Base-by-base conservation (phyloP, 164 flowering plant genomes). In the Vitis vinifera region DNA sequence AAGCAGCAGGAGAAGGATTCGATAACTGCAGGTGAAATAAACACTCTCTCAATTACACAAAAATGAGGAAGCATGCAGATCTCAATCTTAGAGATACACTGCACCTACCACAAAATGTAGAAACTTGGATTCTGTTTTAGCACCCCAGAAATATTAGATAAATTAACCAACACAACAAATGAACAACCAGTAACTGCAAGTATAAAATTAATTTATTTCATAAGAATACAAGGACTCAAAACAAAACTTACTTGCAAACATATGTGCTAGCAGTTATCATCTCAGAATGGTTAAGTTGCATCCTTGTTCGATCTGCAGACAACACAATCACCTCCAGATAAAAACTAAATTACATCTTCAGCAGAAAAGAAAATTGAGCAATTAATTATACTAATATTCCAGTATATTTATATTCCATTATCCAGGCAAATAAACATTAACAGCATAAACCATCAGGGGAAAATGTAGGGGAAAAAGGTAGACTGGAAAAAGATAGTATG, bases 261-360 rank as follows among this genome's bases (percentile, higher is more conserved):
- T 82, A 76, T n/a, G 94, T 86, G 58, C 70, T 81, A 63, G 84
- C 61, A 72, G 88, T 81, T 68, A 93, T 85, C 86, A 71, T 82
- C 76, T 93, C 97, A 23, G 89, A 84, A 81, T 93, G 90, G 72
- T 85, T 85, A 62, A 93, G 78, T 27, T 77, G 84, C 91, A 91
- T 64, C 79, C 87, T 80, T 61, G 90, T 71, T 51, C 93, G 81
- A 74, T 89, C 98, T 93, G 82, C 70, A 76, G 29, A n/a, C 16
- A 59, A 62, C 10, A 59, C 9, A 27, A 65, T 14, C n/a, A 9
- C 1, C 2, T 37, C 16, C 17, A 15, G 56, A 27, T 1, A 44
- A 9, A 27, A 9, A 17, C 56, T 50, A 69, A 0, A 6, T 19
- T 48, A 17, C 3, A 52, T 2, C 9, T 9, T 1, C 15, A 44